phyloP scores from a whole-genome alignment of 2,329 filamentous ascomycete genomes.

The Penicillium sp. region DNA sequence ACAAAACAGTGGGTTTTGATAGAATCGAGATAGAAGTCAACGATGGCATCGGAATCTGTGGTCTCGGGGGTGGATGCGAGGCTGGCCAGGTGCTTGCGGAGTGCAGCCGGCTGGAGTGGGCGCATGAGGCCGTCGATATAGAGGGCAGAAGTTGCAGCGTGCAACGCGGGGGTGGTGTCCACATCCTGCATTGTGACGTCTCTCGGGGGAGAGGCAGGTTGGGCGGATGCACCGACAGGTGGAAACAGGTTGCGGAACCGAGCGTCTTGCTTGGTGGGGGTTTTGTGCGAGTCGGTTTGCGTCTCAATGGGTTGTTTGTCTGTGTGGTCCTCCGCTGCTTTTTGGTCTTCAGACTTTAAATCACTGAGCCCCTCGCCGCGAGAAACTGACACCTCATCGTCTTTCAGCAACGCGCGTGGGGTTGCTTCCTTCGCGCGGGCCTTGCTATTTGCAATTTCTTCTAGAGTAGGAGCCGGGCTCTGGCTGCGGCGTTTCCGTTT shows the following conservation, averaged over 20 bases:
- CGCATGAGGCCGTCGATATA: conserved; percentile 92
- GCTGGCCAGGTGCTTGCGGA: conserved; percentile 67
- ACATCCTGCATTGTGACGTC: conserved; percentile 37
- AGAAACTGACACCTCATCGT: conserved; percentile 25
- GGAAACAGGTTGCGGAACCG: conserved; percentile 53
- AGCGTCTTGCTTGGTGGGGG: conserved; percentile 40
- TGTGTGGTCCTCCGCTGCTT: conserved; percentile 14
- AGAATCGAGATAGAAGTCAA: conserved; percentile 74
- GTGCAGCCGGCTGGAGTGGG: conserved; percentile 67
- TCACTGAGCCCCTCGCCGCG: conserved; percentile 11
- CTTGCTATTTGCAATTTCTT: conserved; percentile 58
- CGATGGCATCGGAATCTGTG: conserved; percentile 57
- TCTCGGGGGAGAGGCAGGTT: conserved; percentile 28
- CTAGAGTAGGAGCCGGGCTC: conserved; percentile 58
- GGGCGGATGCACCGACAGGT: conserved; percentile 26
- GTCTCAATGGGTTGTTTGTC: conserved; percentile 2
- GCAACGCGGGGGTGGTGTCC: conserved; percentile 58
- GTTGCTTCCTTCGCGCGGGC: conserved; percentile 50
- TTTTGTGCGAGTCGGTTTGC: not conserved
- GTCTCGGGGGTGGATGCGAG: conserved; percentile 63
- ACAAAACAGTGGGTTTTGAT: conserved; percentile 88
- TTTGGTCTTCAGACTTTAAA: conserved; percentile 25
- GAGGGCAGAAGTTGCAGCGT: conserved; percentile 71
- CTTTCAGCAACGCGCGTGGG: conserved; percentile 32
- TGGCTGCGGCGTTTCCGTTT: conserved; percentile 68